phyloP scores from a whole-genome alignment of 2,329 filamentous ascomycete genomes.

The Colletotrichum trifolii region DNA sequence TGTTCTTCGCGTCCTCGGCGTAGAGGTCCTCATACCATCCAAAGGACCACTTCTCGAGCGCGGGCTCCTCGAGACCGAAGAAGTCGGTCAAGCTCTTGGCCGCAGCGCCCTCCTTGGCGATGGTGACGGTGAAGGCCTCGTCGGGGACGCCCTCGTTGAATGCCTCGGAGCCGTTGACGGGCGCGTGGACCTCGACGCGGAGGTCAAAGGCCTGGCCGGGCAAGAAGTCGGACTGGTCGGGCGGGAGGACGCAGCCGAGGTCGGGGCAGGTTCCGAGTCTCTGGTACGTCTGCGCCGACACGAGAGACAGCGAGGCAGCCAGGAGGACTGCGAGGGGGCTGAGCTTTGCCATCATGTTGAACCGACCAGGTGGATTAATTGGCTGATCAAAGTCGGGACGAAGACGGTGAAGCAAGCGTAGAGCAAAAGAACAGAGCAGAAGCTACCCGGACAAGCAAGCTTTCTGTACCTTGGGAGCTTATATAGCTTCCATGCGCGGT shows the following conservation, averaged over 20 bases:
- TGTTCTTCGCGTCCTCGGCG: conserved; percentile 75
- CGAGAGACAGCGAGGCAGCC: conserved; percentile 50
- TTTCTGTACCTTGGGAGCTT: conserved; percentile 26
- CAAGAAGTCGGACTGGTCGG: conserved; percentile 80
- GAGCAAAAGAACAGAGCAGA: background rate
- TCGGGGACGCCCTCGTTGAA: conserved; percentile 76
- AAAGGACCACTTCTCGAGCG: conserved; percentile 84
- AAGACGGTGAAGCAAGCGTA: conserved; percentile 17
- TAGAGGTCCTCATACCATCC: conserved; percentile 89
- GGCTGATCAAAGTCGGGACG: conserved; percentile 21
- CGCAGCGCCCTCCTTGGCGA: conserved; percentile 70
- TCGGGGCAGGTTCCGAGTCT: conserved; percentile 68
- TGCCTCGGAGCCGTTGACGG: conserved; percentile 84
- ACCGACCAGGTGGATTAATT: conserved; percentile 13
- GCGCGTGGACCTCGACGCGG: conserved; percentile 83
- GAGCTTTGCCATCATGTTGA: conserved; percentile 51
- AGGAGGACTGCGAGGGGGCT: conserved; percentile 47
- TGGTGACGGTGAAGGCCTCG: conserved; percentile 79
- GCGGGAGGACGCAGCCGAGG: conserved; percentile 69
- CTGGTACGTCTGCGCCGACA: conserved; percentile 68
- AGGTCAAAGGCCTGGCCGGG: conserved; percentile 88
- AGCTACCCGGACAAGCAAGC: conserved; percentile 4
- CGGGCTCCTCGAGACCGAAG: conserved; percentile 81
- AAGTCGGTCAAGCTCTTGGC: conserved; percentile 69
- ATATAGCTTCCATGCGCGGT: conserved; percentile 24